A percentile compares a stretch with the other conserved stretches of the same genome.
These are phyloP conservation scores for Phyllosticta capitalensis DNA, from an alignment of 2,329 filamentous ascomycete genomes.

Conservation along the genomic window DNA sequence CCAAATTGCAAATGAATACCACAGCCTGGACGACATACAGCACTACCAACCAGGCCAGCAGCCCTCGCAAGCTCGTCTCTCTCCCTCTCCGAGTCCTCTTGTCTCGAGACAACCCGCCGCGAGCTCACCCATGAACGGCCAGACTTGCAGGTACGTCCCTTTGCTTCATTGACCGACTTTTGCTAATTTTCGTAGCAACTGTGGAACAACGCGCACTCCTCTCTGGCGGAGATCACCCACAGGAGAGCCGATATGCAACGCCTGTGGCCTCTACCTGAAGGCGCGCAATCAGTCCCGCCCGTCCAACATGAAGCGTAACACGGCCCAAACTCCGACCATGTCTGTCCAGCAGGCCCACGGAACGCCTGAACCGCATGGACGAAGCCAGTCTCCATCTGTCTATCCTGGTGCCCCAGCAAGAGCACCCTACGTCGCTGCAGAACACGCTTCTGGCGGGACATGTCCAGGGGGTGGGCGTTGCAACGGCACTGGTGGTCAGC, in stretches of 20 bases:
- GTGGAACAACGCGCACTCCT: constrained; percentile 84
- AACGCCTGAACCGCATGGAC: constrained; percentile 31
- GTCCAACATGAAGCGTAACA: constrained; percentile 74
- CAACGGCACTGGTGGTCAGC: constrained; percentile 91
- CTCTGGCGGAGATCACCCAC: constrained; percentile 89
- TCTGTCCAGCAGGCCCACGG: constrained; percentile 11
- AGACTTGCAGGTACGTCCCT: constrained; percentile 58
- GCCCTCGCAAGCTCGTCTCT: constrained; percentile 1
- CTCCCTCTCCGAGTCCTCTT: constrained; percentile 4
- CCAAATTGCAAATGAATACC: constrained; percentile 16
- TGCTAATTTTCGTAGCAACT: constrained; percentile 58
- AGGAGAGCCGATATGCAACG: constrained; percentile 94
- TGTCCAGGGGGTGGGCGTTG: constrained; percentile 92
- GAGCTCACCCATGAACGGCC: constrained; percentile 43
- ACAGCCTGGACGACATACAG: constrained; percentile 31
- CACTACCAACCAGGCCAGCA: constrained; percentile 18
- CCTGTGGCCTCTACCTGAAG: constrained; percentile 89
- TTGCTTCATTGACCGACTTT: not conserved
- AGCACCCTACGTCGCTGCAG: constrained; percentile 68
- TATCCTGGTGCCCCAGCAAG: constrained; percentile 30
- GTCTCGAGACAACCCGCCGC: constrained; percentile 14
- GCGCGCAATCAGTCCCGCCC: constrained; percentile 85
- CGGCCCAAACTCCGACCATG: constrained; percentile 30
- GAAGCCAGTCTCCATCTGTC: constrained; percentile 27
- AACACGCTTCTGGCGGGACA: constrained; percentile 64